Percentiles rank a stretch among this genome's conserved stretches.
Evolutionary conservation across 306 rosid genomes (phyloP).

Genomic region (Mimosa pudica): DNA sequence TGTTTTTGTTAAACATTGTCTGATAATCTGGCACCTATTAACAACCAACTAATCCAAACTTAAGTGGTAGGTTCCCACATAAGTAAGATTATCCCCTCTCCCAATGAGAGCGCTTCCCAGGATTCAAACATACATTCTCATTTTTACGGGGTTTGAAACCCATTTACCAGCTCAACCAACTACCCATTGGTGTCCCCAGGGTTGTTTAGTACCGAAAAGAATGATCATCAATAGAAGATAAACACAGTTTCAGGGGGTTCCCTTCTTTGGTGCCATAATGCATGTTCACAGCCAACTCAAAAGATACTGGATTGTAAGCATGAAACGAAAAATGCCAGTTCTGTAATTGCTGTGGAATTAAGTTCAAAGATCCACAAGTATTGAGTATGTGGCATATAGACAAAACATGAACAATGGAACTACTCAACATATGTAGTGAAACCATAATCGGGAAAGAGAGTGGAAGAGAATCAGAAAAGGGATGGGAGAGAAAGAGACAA

Average conservation of each 20-base stretch:
- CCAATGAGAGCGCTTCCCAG: too few relatives aligned
- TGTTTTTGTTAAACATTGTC: too few relatives aligned
- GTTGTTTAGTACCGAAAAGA: not conserved
- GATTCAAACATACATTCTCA: too few relatives aligned
- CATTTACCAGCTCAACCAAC: too few relatives aligned
- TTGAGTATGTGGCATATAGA: not conserved
- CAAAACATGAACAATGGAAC: not conserved
- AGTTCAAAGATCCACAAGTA: not conserved
- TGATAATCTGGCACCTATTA: too few relatives aligned
- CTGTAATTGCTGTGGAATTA: not conserved
- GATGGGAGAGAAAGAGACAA: not conserved
- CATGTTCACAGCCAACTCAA: not conserved
- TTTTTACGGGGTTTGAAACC: too few relatives aligned
- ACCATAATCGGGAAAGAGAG: not conserved
- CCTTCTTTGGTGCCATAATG: not conserved
- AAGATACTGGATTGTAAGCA: not conserved
- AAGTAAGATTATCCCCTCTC: too few relatives aligned
- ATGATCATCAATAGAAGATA: constrained; percentile 5
- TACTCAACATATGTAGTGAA: not conserved
- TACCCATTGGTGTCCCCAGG: too few relatives aligned
- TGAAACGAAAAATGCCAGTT: not conserved
- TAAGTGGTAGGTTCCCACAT: too few relatives aligned
- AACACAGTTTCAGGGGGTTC: not conserved
- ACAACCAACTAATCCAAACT: too few relatives aligned
- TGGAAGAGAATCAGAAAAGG: not conserved